Evolutionary conservation across 2,329 filamentous ascomycete genomes (phyloP).

Genomic region (Oidium heveae): DNA sequence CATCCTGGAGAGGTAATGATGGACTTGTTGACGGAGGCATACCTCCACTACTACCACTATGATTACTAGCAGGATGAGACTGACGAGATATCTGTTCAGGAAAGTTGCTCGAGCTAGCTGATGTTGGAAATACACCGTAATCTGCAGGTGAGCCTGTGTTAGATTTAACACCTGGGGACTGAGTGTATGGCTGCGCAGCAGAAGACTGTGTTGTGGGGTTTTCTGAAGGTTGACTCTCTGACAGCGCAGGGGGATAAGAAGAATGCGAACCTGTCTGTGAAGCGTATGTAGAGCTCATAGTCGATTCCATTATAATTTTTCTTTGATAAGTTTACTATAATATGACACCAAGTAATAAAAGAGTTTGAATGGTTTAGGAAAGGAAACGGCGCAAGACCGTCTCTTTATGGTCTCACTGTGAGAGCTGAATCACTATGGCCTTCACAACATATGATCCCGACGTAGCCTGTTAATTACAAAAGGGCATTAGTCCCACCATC

Average conservation of each 20-base stretch:
- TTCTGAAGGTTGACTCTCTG: conserved; percentile 60
- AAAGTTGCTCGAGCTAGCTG: conserved; percentile 60
- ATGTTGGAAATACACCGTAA: conserved; percentile 53
- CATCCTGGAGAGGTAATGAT: conserved; percentile 75
- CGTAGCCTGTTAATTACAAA: too few species aligned
- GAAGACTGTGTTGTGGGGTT: conserved; percentile 70
- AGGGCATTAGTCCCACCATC: too few species aligned
- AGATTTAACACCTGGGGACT: conserved; percentile 26
- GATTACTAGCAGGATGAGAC: conserved; percentile 55
- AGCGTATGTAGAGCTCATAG: conserved; percentile 38
- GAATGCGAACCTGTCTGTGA: conserved; percentile 72
- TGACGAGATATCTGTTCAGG: conserved; percentile 69
- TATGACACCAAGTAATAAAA: too few species aligned
- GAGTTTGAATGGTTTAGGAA: too few species aligned
- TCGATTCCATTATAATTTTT: too few species aligned
- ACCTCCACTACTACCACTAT: conserved; percentile 52
- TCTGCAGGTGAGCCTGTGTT: conserved; percentile 53
- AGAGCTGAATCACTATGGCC: too few species aligned
- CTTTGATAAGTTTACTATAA: too few species aligned
- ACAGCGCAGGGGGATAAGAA: conserved; percentile 39
- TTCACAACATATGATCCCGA: too few species aligned
- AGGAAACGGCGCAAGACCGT: too few species aligned
- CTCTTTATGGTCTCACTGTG: too few species aligned
- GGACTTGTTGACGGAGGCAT: conserved; percentile 99
- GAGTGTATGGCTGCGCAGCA: conserved; percentile 61